phyloP scores from a whole-genome alignment of 2,329 filamentous ascomycete species.

The Alternaria tenuissima region DNA sequence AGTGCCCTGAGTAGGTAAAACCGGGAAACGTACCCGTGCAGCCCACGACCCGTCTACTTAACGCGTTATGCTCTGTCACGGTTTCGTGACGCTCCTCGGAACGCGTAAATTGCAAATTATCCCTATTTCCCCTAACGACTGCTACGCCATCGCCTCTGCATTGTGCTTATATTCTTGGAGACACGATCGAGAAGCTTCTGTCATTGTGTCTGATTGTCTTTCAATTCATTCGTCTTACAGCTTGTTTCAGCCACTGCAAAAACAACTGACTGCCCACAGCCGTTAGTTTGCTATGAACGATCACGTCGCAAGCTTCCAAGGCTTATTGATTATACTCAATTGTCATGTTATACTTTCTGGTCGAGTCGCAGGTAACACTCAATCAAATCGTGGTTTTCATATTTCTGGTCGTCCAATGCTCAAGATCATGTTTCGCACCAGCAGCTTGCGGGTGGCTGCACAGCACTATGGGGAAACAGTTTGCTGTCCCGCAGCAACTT shows the following conservation, averaged over 20 bases:
- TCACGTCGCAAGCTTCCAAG: neutral
- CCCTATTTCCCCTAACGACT: neutral
- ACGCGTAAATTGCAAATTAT: neutral
- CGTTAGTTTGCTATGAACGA: neutral
- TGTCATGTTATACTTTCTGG: neutral
- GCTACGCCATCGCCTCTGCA: neutral
- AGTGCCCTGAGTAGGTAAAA: neutral
- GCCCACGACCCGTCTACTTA: neutral
- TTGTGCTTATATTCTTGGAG: neutral
- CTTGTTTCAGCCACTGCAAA: neutral
- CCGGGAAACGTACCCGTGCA: neutral
- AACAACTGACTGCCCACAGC: neutral
- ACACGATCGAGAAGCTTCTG: neutral
- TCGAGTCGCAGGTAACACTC: neutral
- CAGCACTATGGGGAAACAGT: neutral
- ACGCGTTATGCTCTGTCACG: neutral
- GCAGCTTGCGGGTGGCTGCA: neutral
- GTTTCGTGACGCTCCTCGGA: no score
- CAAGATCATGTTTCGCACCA: neutral
- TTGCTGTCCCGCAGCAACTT: constrained; percentile 14
- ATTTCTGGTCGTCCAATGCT: neutral
- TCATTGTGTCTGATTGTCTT: neutral
- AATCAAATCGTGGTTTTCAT: neutral
- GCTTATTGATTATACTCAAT: neutral
- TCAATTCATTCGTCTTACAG: neutral